These are phyloP conservation scores for Lophiostoma macrostomum DNA, from an alignment of 495 filamentous ascomycete species.

Conservation along the genomic window DNA sequence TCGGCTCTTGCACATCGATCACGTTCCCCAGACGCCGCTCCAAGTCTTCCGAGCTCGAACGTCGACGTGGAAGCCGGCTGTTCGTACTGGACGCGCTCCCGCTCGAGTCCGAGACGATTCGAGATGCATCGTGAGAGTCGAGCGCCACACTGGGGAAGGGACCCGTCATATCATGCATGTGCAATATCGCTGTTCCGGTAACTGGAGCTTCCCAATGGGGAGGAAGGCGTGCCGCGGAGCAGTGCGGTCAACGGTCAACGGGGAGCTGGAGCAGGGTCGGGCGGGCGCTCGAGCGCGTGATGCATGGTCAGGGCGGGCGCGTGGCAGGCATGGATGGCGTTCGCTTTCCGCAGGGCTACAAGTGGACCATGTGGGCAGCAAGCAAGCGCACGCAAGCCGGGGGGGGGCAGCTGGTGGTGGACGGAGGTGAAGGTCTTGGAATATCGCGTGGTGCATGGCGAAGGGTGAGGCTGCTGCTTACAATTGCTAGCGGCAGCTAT, in stretches of 20 bases:
- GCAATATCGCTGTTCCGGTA: not conserved
- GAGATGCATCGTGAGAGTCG: constrained; percentile 10
- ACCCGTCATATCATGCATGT: constrained; percentile 30
- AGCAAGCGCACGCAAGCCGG: not conserved
- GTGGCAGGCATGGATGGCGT: not conserved
- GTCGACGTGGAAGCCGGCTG: not conserved
- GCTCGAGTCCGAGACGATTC: not conserved
- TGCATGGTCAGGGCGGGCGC: not conserved
- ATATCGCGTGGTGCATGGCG: too few relatives aligned
- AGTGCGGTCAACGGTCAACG: not conserved
- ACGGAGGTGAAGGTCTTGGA: too few relatives aligned
- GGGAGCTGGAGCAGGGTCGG: not conserved
- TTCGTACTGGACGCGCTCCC: not conserved
- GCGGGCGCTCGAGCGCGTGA: not conserved
- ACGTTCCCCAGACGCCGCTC: constrained; percentile 3
- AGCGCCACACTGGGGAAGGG: not conserved
- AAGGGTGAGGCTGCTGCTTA: too few relatives aligned
- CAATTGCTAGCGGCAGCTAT: too few relatives aligned
- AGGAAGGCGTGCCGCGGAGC: not conserved
- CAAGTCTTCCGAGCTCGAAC: not conserved
- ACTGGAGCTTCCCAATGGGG: not conserved
- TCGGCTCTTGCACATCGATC: constrained; percentile 9
- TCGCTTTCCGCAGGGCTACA: not conserved
- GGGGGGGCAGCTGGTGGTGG: not conserved
- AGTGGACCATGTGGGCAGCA: too few relatives aligned